Base-by-base conservation (phyloP, 441 rosid genomes). In the Euphorbia celastroides region DNA sequence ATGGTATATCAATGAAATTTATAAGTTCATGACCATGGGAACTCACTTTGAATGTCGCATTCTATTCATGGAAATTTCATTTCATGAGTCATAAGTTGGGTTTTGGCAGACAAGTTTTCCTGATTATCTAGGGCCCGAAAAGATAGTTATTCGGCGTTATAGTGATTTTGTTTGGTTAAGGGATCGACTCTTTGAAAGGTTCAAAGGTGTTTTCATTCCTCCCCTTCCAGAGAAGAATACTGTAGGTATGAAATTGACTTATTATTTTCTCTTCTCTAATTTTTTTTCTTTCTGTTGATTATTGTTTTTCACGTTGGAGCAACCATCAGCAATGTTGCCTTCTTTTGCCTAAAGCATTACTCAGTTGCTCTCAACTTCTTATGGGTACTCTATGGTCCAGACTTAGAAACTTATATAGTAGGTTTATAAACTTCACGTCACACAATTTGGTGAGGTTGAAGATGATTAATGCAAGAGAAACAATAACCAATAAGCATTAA, bases 151-250 rank as follows among this genome's bases (percentile, higher is more conserved):
- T 66, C 85, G 98, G 68, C 85, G 97, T 28, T 93, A 90, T 78
- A 93, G 89, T 72, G 98, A 93, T 81, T 93, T 93, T 69, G 89
- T 91, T 27, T 93, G 99, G 99, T 79, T 93, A 28, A 77, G 78
- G 38, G 99, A 93, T 75, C 96, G 93, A 52, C 93, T 93, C 50
- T 93, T 82, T 55, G 96, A 93, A 79, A 90, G 82, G 75, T 92
- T 72, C 83, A 90, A 82, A 66, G 99, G 99, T 64, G 62, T 92
- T 70, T 95, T 95, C 67, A 85, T 95, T 74, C 99, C 98, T 79
- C 95, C 99, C 52, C 77, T 95, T 28, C 99, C 99, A 0, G 99
- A 95, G 83, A 95, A 95, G 87, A 95, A 93, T 82, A 92, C 97
- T 76, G 97, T 95, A 52, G 99, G 99, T 95, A 88, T 74, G 74